These are phyloP conservation scores for Excoecaria cochinchinensis DNA, from an alignment of 345 rosid species.

Conservation along the genomic window DNA sequence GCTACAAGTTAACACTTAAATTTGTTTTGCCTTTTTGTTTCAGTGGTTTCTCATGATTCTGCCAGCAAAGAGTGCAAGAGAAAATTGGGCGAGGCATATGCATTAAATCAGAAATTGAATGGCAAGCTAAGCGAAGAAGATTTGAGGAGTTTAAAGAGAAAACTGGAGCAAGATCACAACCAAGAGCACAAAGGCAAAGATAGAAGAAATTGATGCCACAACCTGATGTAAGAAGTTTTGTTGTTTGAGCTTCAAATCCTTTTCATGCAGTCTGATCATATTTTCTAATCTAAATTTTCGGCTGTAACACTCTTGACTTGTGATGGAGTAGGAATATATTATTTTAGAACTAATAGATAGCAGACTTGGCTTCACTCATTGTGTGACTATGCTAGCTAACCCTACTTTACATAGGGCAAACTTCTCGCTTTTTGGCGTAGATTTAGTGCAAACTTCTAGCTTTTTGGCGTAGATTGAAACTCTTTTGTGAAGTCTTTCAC, in stretches of 20 bases:
- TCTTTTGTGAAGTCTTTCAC: background rate
- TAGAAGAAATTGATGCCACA: slow-evolving; percentile 27
- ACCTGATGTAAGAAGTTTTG: background rate
- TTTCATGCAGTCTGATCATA: background rate
- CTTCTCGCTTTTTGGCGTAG: background rate
- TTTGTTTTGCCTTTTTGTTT: slow-evolving; percentile 12
- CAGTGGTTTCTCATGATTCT: slow-evolving; percentile 80
- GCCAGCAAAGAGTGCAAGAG: slow-evolving; percentile 87
- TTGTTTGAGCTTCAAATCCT: background rate
- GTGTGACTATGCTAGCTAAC: background rate
- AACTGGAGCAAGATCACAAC: slow-evolving; percentile 44
- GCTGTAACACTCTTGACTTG: background rate
- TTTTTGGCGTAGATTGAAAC: background rate
- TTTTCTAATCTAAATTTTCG: background rate
- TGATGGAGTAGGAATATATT: too few species aligned
- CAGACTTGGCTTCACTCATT: background rate
- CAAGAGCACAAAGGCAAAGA: slow-evolving; percentile 41
- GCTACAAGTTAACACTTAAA: background rate
- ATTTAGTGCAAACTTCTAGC: too few species aligned
- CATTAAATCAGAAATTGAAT: slow-evolving; percentile 51
- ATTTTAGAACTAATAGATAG: background rate
- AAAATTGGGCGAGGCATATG: slow-evolving; percentile 77
- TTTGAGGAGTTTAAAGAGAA: slow-evolving; percentile 53
- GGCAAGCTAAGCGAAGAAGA: slow-evolving; percentile 64
- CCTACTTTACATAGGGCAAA: background rate